Conservation (phyloP, 768 basidiomycete genomes). For the Suillus decipiens region DNA sequence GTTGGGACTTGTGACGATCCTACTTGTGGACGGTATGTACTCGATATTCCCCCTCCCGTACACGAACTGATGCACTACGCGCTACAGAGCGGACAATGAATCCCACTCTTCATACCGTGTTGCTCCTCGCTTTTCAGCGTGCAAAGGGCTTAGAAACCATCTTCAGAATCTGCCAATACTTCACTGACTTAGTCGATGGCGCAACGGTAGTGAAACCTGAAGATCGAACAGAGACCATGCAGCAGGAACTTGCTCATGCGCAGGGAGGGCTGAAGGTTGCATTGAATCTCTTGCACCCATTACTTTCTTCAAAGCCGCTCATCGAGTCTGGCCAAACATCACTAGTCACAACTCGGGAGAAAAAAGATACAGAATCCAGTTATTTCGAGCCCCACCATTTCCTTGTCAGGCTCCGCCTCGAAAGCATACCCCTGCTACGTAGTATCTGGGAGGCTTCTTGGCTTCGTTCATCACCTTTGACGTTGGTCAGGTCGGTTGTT, state of each 20-base stretch:
- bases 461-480: conserved; percentile 74
- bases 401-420: conserved; percentile 76
- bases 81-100: conserved; percentile 72
- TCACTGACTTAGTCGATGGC: conserved; percentile 58
- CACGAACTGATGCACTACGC: conserved; percentile 9
- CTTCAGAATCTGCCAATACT: conserved; percentile 54
- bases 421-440: conserved; percentile 64
- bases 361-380: conserved; percentile 71
- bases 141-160: conserved; percentile 70
- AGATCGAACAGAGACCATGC: conserved; percentile 55
- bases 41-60: neutral
- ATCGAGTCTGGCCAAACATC: conserved; percentile 86
- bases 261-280: conserved; percentile 82
- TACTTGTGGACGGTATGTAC: conserved; percentile 61
- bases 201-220: conserved; percentile 52
- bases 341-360: conserved; percentile 71
- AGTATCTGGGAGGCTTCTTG: conserved; percentile 83
- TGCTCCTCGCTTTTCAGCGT: conserved; percentile 74
- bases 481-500: conserved; percentile 74
- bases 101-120: conserved; percentile 78
- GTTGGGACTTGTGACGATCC: conserved; percentile 49
- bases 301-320: conserved; percentile 78
- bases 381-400: conserved; percentile 89
- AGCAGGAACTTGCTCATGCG: conserved; percentile 72
- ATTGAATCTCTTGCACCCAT: conserved; percentile 70